Conservation (phyloP, 2,329 filamentous ascomycete species). For the Stromatinia cepivora region DNA sequence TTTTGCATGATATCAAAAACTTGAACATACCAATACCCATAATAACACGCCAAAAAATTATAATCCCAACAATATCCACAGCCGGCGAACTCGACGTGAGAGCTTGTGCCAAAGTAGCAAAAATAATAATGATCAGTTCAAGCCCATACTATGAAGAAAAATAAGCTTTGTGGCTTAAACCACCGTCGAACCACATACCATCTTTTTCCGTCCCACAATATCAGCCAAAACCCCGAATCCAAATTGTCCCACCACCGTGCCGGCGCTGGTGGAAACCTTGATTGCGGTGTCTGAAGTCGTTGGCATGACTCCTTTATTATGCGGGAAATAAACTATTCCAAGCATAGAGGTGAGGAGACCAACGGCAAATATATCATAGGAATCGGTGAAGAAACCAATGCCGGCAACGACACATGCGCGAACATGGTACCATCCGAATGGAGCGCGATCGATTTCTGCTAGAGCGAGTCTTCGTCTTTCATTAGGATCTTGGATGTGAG, state of each 20-base stretch:
- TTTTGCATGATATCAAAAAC: background rate
- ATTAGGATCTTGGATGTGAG: slow-evolving; percentile 66
- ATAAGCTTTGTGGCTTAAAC: background rate
- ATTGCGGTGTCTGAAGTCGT: slow-evolving; percentile 72
- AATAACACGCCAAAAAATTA: slow-evolving; percentile 81
- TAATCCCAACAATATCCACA: slow-evolving; percentile 61
- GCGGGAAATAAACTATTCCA: slow-evolving; percentile 31
- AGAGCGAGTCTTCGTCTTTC: slow-evolving; percentile 78
- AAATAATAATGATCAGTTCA: slow-evolving; percentile 76
- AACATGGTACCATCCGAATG: slow-evolving; percentile 79
- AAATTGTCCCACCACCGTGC: slow-evolving; percentile 79
- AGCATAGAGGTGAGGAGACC: slow-evolving; percentile 63
- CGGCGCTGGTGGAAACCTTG: slow-evolving; percentile 79
- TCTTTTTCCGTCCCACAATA: slow-evolving; percentile 70
- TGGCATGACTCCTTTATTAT: slow-evolving; percentile 57
- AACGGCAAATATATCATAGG: slow-evolving; percentile 60
- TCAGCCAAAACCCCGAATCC: slow-evolving; percentile 77
- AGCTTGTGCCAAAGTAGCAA: slow-evolving; percentile 70
- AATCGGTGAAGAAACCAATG: slow-evolving; percentile 80
- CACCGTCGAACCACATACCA: slow-evolving; percentile 38
- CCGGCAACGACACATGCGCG: slow-evolving; percentile 74
- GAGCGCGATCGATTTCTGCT: slow-evolving; percentile 77
- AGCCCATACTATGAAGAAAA: slow-evolving; percentile 60
- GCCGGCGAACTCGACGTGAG: slow-evolving; percentile 61
- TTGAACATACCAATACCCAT: slow-evolving; percentile 50